These are phyloP conservation scores for Pyrenochaeta sp. DNA, from an alignment of 2,329 filamentous ascomycete genomes.

Conservation along the genomic window DNA sequence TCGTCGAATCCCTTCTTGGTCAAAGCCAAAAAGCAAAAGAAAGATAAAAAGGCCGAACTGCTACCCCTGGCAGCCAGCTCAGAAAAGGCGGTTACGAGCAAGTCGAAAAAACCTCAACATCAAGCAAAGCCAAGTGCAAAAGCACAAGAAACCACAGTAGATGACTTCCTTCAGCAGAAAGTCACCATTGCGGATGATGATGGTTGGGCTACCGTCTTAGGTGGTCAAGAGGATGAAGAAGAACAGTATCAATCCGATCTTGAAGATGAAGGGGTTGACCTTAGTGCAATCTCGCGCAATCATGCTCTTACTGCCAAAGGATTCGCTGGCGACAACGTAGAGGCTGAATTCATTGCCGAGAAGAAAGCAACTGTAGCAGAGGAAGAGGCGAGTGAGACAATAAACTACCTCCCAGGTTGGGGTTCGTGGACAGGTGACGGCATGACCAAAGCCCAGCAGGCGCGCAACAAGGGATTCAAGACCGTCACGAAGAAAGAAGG, in stretches of 20 bases:
- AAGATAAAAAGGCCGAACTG: conserved; percentile 20
- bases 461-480: conserved; percentile 60
- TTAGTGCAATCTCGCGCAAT: conserved; percentile 56
- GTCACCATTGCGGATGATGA: conserved; percentile 48
- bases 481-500: conserved; percentile 72
- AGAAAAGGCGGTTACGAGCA: conserved; percentile 5
- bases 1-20: conserved; percentile 44
- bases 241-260: conserved; percentile 34
- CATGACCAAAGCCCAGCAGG: conserved; percentile 72
- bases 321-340: conserved; percentile 86
- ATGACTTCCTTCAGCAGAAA: conserved; percentile 40
- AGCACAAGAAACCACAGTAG: conserved; percentile 23
- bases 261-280: conserved; percentile 52
- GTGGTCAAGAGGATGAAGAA: conserved; percentile 41
- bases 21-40: conserved; percentile 39
- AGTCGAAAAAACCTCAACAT: conserved; percentile 22
- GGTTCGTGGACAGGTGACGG: conserved; percentile 89
- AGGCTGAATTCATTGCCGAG: conserved; percentile 79
- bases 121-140: conserved; percentile 18
- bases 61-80: conserved; percentile 13
- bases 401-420: conserved; percentile 92
- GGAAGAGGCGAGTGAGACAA: conserved; percentile 82
- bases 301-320: conserved; percentile 78
- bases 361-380: conserved; percentile 75
- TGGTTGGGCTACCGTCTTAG: conserved; percentile 55